Conservation (phyloP, 352 stramenopile genomes). For the Phytophthora citrophthora region DNA sequence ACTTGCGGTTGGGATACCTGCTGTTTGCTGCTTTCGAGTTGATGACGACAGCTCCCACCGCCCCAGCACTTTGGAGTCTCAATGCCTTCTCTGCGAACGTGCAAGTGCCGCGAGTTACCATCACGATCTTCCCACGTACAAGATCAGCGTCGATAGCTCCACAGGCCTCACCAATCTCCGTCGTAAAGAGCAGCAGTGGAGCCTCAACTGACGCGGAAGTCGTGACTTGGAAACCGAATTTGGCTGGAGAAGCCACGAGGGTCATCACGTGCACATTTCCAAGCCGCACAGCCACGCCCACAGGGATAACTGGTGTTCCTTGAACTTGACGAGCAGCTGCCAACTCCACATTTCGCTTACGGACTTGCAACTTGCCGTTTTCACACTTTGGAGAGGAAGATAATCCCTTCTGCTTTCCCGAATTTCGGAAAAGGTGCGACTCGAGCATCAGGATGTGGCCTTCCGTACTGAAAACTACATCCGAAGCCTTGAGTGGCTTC, state of each 20-base stretch:
- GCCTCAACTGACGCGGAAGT: conserved; percentile 56
- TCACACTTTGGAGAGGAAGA: conserved; percentile 43
- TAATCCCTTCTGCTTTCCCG: conserved; percentile 7
- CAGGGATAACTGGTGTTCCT: conserved; percentile 32
- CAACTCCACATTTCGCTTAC: conserved; percentile 48
- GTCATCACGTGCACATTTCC: conserved; percentile 72
- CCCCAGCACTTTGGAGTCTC: conserved; percentile 63
- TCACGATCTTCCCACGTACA: conserved; percentile 67
- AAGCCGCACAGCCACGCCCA: conserved; percentile 67
- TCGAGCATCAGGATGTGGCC: conserved; percentile 79
- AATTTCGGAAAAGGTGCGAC: conserved; percentile 54
- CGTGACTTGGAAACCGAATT: conserved; percentile 64
- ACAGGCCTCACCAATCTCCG: conserved; percentile 60
- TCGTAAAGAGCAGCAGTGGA: conserved; percentile 50
- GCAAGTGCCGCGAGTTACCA: conserved; percentile 74
- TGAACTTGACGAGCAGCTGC: conserved; percentile 22
- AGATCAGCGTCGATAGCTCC: conserved; percentile 27
- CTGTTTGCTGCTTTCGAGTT: conserved; percentile 63
- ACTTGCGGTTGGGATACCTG: conserved; percentile 57
- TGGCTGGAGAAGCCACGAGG: conserved; percentile 66
- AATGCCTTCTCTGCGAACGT: conserved; percentile 83
- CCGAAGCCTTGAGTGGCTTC: conserved; percentile 61
- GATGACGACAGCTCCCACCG: conserved; percentile 66
- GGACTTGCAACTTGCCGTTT: conserved; percentile 54
- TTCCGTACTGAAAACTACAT: conserved; percentile 87